phyloP scores from a whole-genome alignment of 2,329 filamentous ascomycete species.

The Mycosphaerelloides madeirae region DNA sequence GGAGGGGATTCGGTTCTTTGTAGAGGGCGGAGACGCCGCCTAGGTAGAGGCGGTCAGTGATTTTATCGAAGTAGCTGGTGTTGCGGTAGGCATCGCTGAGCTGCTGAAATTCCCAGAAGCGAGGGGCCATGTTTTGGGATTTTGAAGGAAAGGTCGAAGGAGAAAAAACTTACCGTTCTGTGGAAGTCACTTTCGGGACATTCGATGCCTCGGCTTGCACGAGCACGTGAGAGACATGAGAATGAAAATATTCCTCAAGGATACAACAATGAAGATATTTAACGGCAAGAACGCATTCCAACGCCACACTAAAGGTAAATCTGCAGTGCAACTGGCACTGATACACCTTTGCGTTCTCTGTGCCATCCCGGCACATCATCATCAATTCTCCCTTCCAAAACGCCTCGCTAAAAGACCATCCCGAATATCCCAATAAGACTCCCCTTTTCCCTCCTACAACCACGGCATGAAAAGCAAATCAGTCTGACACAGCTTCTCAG shows the following conservation, averaged over 20 bases:
- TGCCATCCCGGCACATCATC: not conserved
- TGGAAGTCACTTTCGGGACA: too few relatives aligned
- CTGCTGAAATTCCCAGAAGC: constrained; percentile 28
- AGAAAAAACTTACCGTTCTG: too few relatives aligned
- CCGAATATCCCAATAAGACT: not conserved
- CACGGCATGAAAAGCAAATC: constrained; percentile 98
- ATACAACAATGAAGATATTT: too few relatives aligned
- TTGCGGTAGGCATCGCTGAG: constrained; percentile 20
- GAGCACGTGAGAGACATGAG: too few relatives aligned
- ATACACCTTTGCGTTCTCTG: not conserved
- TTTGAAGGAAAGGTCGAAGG: too few relatives aligned
- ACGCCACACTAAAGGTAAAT: constrained; percentile 3
- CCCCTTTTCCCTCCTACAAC: constrained; percentile 51
- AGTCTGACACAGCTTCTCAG: constrained; percentile 77
- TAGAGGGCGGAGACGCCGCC: constrained; percentile 41
- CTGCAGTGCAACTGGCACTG: not conserved
- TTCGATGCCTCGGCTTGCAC: too few relatives aligned
- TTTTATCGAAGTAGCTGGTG: constrained; percentile 37
- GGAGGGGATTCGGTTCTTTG: constrained; percentile 43
- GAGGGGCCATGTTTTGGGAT: constrained; percentile 14
- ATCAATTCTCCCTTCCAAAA: not conserved
- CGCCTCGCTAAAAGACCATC: not conserved
- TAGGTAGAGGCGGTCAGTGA: constrained; percentile 38
- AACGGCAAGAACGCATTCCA: not conserved
- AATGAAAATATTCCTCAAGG: too few relatives aligned